phyloP scores from a whole-genome alignment of 1,284 basidiomycete genomes.

The Singerocomus inundabilis region DNA sequence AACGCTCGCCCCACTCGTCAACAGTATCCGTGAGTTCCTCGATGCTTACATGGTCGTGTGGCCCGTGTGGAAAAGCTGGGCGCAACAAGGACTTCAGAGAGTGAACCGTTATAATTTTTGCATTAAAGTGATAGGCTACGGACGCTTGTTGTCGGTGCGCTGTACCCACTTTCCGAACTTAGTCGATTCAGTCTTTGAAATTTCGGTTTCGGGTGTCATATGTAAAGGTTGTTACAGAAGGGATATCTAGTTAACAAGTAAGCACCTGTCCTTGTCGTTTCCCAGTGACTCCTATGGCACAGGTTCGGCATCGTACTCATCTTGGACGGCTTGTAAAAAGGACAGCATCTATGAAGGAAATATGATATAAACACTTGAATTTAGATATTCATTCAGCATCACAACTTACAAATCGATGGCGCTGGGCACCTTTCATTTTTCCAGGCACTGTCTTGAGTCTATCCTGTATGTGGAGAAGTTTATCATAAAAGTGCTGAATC shows the following conservation, averaged over 20 bases:
- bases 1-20: not conserved
- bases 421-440: constrained; percentile 63
- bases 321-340: constrained; percentile 50
- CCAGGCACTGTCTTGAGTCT: constrained; percentile 78
- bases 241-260: not conserved
- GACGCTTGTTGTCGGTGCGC: not conserved
- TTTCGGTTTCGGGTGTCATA: not conserved
- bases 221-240: not conserved
- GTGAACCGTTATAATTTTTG: not conserved
- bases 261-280: not conserved
- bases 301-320: constrained; percentile 39
- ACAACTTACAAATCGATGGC: constrained; percentile 68
- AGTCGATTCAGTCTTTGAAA: not conserved
- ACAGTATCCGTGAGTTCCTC: not conserved
- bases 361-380: not conserved
- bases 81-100: not conserved
- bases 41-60: not conserved
- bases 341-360: constrained; percentile 46
- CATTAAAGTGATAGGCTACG: not conserved
- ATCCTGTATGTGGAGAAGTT: constrained; percentile 73
- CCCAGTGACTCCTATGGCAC: not conserved
- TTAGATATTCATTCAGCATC: not conserved
- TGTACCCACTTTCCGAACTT: too few species aligned
- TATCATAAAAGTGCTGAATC: constrained; percentile 87
- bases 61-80: not conserved